Evolutionary conservation across 2,329 filamentous ascomycete species (phyloP).

Genomic region (Monilinia fructigena): DNA sequence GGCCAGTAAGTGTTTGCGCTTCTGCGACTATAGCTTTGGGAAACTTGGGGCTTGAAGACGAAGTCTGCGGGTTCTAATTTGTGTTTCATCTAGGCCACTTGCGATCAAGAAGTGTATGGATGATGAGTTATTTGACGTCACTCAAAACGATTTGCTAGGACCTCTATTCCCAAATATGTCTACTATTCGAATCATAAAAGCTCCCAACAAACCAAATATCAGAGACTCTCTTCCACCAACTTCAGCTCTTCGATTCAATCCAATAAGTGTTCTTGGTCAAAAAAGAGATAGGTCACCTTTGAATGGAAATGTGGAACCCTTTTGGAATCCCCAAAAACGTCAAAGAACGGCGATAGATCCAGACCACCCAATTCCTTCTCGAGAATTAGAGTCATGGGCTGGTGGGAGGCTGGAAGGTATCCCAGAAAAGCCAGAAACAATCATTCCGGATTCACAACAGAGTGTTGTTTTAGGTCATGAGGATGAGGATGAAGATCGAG

Average conservation of each 20-base stretch:
- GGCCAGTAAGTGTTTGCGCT: constrained; percentile 33
- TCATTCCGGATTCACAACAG: constrained; percentile 36
- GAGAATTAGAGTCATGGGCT: constrained; percentile 30
- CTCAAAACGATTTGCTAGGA: constrained; percentile 36
- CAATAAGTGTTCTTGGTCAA: constrained; percentile 22
- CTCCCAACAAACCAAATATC: constrained; percentile 29
- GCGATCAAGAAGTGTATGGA: constrained; percentile 40
- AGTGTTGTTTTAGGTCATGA: constrained; percentile 25
- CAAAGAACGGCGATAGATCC: constrained; percentile 35
- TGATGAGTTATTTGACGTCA: constrained; percentile 39
- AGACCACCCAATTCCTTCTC: constrained; percentile 38
- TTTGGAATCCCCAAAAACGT: constrained; percentile 35
- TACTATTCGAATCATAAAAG: constrained; percentile 38
- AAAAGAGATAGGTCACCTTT: constrained; percentile 34
- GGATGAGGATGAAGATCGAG: constrained; percentile 22
- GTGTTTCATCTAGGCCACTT: constrained; percentile 31
- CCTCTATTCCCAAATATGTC: constrained; percentile 34
- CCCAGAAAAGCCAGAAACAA: constrained; percentile 19
- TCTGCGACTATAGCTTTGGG: background rate
- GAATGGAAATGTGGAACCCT: constrained; percentile 24
- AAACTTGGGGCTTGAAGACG: background rate
- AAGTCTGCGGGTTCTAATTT: background rate
- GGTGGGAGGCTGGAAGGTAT: constrained; percentile 10
- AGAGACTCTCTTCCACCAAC: constrained; percentile 40
- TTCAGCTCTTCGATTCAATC: constrained; percentile 38